Percentiles rank a stretch among this genome's conserved stretches.
These are phyloP conservation scores for Parasarocladium wereldwijsianum DNA, from an alignment of 2,329 filamentous ascomycete species.

Conservation along the genomic window DNA sequence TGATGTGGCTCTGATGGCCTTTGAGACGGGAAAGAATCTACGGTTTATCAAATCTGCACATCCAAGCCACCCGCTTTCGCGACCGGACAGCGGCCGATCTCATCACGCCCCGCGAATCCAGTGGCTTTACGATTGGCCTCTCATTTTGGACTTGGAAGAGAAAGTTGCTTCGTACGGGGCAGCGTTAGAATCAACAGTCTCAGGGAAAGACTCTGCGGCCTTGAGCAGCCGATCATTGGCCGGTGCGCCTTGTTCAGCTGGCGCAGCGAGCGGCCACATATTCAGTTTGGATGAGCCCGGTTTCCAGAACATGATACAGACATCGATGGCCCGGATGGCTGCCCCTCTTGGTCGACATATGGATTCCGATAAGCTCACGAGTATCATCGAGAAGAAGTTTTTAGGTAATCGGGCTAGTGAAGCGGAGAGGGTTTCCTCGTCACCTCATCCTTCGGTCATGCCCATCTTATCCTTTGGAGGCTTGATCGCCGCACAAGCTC, in stretches of 20 bases:
- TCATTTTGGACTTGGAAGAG: slow-evolving; percentile 48
- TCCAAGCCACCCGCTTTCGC: slow-evolving; percentile 53
- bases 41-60: slow-evolving; percentile 58
- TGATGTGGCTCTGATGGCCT: slow-evolving; percentile 58
- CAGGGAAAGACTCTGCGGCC: not conserved
- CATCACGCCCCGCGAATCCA: slow-evolving; percentile 38
- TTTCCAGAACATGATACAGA: slow-evolving; percentile 31
- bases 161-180: slow-evolving; percentile 31
- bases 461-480: slow-evolving; percentile 65
- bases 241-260: slow-evolving; percentile 16
- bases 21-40: slow-evolving; percentile 65
- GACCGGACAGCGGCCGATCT: slow-evolving; percentile 29
- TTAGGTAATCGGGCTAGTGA: slow-evolving; percentile 13
- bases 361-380: slow-evolving; percentile 21
- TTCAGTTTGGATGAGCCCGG: slow-evolving; percentile 32
- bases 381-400: slow-evolving; percentile 24
- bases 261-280: too few species aligned
- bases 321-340: slow-evolving; percentile 32
- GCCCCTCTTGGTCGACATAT: slow-evolving; percentile 14
- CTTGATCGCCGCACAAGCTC: slow-evolving; percentile 58
- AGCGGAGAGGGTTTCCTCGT: slow-evolving; percentile 17
- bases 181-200: slow-evolving; percentile 1
- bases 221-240: not conserved
- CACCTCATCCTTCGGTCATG: slow-evolving; percentile 42
- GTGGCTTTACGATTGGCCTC: slow-evolving; percentile 61